These are phyloP conservation scores for Colletotrichum sp. DNA, from an alignment of 2,329 filamentous ascomycete species.

Conservation along the genomic window DNA sequence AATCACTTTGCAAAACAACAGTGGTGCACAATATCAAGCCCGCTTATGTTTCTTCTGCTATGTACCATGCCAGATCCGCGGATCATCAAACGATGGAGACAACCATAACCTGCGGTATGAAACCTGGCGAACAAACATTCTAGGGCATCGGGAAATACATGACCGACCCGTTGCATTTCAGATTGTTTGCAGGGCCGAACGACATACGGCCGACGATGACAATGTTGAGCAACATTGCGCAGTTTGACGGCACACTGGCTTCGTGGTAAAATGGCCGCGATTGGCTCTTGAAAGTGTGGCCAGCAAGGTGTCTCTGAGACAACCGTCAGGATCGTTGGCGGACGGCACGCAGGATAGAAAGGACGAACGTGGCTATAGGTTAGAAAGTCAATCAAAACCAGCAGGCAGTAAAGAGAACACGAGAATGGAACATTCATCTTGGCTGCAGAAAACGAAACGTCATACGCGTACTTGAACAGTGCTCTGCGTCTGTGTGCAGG, in stretches of 20 bases:
- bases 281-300: not conserved
- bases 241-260: not conserved
- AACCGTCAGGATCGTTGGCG: not conserved
- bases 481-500: not conserved
- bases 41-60: constrained; percentile 8
- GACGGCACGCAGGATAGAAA: not conserved
- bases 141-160: not conserved
- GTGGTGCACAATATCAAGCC: not conserved
- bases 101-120: constrained; percentile 7
- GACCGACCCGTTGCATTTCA: not conserved
- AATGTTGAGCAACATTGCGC: not conserved
- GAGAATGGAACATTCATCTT: not conserved
- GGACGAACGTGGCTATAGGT: not conserved
- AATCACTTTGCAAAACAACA: not conserved
- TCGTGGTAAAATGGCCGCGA: not conserved
- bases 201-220: not conserved
- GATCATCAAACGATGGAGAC: constrained; percentile 23
- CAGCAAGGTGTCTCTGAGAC: not conserved
- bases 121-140: constrained; percentile 5
- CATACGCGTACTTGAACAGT: constrained; percentile 10
- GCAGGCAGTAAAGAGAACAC: not conserved
- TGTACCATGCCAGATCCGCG: constrained; percentile 20
- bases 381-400: not conserved
- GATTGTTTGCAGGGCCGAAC: not conserved
- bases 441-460: constrained; percentile 9